A percentile compares a stretch with the other conserved stretches of the same genome.
phyloP scores from a whole-genome alignment of 1,139 yeast species.

The Saccharomyces hybrid region DNA sequence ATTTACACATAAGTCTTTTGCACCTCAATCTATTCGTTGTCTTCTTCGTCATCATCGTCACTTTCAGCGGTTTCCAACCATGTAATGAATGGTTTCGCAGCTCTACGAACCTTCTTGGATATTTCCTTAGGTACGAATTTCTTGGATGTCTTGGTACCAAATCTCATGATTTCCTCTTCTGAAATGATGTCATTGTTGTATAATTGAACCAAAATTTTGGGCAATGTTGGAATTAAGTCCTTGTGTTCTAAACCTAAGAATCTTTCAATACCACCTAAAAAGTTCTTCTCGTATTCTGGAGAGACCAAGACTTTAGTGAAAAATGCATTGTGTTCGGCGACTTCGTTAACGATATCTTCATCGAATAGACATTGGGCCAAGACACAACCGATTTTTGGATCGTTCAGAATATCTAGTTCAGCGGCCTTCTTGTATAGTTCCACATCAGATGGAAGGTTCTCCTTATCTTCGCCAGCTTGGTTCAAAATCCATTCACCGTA shows the following conservation, averaged over 20 bases:
- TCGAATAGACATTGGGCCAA: conserved; percentile 86
- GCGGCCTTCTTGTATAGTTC: conserved; percentile 86
- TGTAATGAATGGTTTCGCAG: conserved; percentile 88
- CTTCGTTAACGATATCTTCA: conserved; percentile 65
- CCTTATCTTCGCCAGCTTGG: conserved; percentile 46
- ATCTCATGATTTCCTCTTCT: conserved; percentile 70
- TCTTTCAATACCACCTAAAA: conserved; percentile 94
- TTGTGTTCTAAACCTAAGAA: conserved; percentile 78
- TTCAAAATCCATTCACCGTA: conserved; percentile 83
- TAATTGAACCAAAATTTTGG: conserved; percentile 71
- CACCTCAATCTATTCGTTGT: conserved; percentile 5
- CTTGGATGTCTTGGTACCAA: conserved; percentile 91
- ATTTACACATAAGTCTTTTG: conserved; percentile 5
- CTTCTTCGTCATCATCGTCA: conserved; percentile 37
- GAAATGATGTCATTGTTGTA: conserved; percentile 78
- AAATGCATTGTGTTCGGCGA: conserved; percentile 72
- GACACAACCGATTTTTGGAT: conserved; percentile 79
- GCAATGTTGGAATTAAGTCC: conserved; percentile 62
- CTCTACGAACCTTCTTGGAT: conserved; percentile 89
- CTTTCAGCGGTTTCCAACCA: conserved; percentile 94
- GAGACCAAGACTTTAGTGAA: conserved; percentile 66
- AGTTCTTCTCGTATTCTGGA: conserved; percentile 69
- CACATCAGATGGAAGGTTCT: conserved; percentile 65
- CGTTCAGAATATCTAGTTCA: conserved; percentile 65
- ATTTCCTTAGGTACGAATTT: conserved; percentile 89